Base-by-base conservation (phyloP, 192 early-diverging fungal genomes). In the Rhizoclosmatium sp. region DNA sequence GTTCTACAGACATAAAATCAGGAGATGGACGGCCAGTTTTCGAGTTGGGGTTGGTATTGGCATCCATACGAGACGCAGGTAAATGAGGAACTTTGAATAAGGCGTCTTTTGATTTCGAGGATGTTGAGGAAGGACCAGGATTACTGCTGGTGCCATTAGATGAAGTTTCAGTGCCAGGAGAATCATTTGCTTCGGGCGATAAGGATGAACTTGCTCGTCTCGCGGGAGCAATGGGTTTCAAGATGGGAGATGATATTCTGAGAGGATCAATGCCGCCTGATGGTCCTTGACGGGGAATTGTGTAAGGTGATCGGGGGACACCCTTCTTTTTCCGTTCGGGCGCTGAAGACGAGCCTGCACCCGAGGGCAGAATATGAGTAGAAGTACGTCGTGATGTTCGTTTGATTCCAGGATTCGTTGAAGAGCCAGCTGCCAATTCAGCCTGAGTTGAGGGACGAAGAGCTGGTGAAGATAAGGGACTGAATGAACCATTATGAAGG, bases 401-500 rank as follows among this genome's bases (percentile, higher is more conserved):
- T 75, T 82, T 56, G 21, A 59, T 72, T 39, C 59, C 78, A 80
- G 79, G 51, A 79, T 68, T 71, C 67, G 79, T 59, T 54, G 77
- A 40, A 40, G 76, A 64, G 76, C 69, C 3, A 73, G 81, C 78
- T 66, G 84, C 81, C 78, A 59, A 3, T 69, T 81, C n/a, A 78
- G 80, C 16, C 69, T 77, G 47, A 84, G 71, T 47, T 79, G 58
- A 2, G 1, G 90, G 88, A 12, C 81, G 75, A 21, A 92, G 78
- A 3, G 89, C 90, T 42, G 92, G 92, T 0, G 92, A 93, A 3
- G 92, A 85, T 7, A 93, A 61, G 1, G 92, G 92, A 21, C 84
- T 88, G 76, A 92, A 92, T 31, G 72, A 81, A 9, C 79, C 48
- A 51, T 71, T 39, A 23, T 76, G 61, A 9, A 80, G 72, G 65